phyloP scores from a whole-genome alignment of 1,284 basidiomycete genomes.

The Boletus hoseneyae region DNA sequence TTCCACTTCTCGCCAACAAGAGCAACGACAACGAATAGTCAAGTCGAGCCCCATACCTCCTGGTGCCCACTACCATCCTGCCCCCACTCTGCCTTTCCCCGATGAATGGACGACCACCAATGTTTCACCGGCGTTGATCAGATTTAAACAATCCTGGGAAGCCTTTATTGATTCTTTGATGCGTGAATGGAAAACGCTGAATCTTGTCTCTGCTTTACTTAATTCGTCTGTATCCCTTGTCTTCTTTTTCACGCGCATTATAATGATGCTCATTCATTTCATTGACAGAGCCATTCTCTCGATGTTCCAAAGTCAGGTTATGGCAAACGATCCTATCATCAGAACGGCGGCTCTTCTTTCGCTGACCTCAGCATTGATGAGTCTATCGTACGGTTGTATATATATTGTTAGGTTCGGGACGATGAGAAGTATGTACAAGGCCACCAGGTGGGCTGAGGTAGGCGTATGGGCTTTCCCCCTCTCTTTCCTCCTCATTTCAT shows the following conservation, averaged over 20 bases:
- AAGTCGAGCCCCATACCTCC: constrained; percentile 31
- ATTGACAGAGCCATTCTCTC: constrained; percentile 62
- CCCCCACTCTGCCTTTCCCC: constrained; percentile 47
- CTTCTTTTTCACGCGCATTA: neutral
- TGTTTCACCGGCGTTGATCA: constrained; percentile 56
- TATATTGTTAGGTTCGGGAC: constrained; percentile 76
- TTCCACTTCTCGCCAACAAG: constrained; percentile 13
- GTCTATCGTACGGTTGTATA: constrained; percentile 70
- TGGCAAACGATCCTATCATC: constrained; percentile 60
- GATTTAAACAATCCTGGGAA: constrained; percentile 74
- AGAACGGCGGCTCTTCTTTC: constrained; percentile 66
- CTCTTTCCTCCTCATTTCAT: neutral
- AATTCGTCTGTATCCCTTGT: constrained; percentile 50
- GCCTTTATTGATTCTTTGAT: constrained; percentile 64
- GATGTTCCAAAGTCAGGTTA: constrained; percentile 64
- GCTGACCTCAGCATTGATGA: constrained; percentile 67
- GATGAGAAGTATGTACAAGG: constrained; percentile 75
- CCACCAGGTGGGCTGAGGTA: constrained; percentile 74
- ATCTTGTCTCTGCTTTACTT: constrained; percentile 68
- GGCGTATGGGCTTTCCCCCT: constrained; percentile 7
- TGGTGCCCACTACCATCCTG: constrained; percentile 18
- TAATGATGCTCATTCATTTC: neutral
- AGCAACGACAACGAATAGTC: constrained; percentile 16
- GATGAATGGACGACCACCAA: constrained; percentile 59
- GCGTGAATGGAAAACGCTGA: constrained; percentile 75